Evolutionary conservation across 768 basidiomycete species (phyloP).

Genomic region (Trichaptum fuscoviolaceum): DNA sequence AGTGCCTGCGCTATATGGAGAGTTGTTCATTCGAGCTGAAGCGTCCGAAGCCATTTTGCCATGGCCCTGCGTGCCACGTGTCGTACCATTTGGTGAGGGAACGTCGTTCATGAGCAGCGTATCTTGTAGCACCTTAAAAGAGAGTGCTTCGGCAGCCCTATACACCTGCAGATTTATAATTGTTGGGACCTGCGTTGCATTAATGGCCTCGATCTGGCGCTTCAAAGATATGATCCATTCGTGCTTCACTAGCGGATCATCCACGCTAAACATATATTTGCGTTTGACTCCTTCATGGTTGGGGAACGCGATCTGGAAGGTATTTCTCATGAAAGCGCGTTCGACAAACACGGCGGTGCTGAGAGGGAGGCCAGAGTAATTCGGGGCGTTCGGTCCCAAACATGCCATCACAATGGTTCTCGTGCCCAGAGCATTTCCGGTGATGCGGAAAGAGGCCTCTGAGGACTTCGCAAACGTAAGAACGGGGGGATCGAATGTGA

Average conservation of each 20-base stretch:
- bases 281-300: constrained; percentile 64
- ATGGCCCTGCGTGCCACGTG: constrained; percentile 8
- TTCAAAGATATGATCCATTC: constrained; percentile 69
- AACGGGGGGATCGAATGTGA: constrained; percentile 81
- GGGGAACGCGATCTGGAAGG: constrained; percentile 86
- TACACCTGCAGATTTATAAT: constrained; percentile 40
- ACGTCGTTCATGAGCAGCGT: constrained; percentile 52
- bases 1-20: constrained; percentile 23
- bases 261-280: constrained; percentile 93
- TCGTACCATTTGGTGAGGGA: constrained; percentile 26
- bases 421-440: constrained; percentile 75
- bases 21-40: constrained; percentile 10
- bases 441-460: constrained; percentile 87
- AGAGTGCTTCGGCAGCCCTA: constrained; percentile 66
- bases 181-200: constrained; percentile 29
- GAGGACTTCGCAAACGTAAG: constrained; percentile 74
- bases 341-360: constrained; percentile 77
- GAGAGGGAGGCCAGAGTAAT: constrained; percentile 77
- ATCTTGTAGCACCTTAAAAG: constrained; percentile 82
- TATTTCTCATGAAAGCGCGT: constrained; percentile 94
- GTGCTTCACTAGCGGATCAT: constrained; percentile 69
- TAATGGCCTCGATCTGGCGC: constrained; percentile 53
- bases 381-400: constrained; percentile 75
- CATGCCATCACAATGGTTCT: constrained; percentile 83
- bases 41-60: constrained; percentile 23